Evolutionary conservation across 2,329 filamentous ascomycete species (phyloP), one percentile per base, ranked within the genome.

Genomic region (Truncatella angustata): DNA sequence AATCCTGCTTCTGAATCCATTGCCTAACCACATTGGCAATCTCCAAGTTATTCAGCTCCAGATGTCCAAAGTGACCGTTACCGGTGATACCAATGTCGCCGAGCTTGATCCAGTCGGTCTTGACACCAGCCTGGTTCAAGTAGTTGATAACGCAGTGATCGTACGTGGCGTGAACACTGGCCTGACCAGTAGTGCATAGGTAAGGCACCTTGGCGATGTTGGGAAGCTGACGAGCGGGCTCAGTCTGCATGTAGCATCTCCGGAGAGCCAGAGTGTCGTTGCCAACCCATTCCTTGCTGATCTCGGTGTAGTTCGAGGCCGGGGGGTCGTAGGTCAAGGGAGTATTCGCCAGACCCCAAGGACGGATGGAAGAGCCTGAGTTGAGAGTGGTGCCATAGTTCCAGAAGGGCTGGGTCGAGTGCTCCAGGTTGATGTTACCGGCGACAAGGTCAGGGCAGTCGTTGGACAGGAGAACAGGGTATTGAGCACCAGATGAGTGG

Each of bases 11-110:
- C 16, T 50, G 37, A 12, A 52, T 52, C 43, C 56, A 59, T 5
- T 49, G 47, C 52, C 76, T 52, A 77, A 79, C 64, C 84, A 87
- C 69, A 86, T 86, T 76, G 85, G 88, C 69, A 74, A 73, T 60
- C 80, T 87, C 58, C 77, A 85, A 63, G 42, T 61, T 67, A 52
- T 78, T 78, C 64, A 70, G 70, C 64, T 78, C 75, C 58, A 78
- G 57, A 53, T 76, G 74, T 42, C 72, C 63, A 60, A 80, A 73
- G 61, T 81, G 78, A 5, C 73, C 76, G 59, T 81, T 80, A 5
- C 78, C 77, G 47, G 70, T 68, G 23, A 80, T 73, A 2, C 74
- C 76, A 3, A 66, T 58, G 7, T 76, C 68, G 3, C 64, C 69
- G 47, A 80, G 64, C 54, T 74, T 69, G 56, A 78, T 62, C 63